These are phyloP conservation scores for Trichoderma pleuroti DNA, from an alignment of 2,329 filamentous ascomycete species.

Conservation along the genomic window DNA sequence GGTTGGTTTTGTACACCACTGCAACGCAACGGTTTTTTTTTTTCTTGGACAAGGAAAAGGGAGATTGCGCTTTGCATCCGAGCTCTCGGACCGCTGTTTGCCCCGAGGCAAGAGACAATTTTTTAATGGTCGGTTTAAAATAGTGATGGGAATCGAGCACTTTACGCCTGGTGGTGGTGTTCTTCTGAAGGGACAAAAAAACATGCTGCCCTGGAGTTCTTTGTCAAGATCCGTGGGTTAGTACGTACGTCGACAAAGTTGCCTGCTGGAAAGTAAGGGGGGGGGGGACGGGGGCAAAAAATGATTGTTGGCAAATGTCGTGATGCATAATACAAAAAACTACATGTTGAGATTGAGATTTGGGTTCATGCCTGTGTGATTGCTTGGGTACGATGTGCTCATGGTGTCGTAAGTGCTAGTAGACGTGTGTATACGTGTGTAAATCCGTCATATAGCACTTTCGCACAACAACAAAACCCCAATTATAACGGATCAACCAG, in stretches of 20 bases:
- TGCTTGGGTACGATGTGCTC: too few relatives aligned
- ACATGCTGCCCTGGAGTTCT: background rate
- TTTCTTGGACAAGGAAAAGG: constrained; percentile 10
- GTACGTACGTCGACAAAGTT: background rate
- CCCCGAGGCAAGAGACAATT: background rate
- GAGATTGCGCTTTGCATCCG: background rate
- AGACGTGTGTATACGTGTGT: too few relatives aligned
- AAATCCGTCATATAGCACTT: too few relatives aligned
- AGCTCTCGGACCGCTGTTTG: background rate
- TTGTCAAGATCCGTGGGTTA: background rate
- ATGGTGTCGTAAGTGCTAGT: too few relatives aligned
- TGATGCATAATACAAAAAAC: constrained; percentile 10
- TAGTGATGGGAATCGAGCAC: background rate
- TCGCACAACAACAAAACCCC: too few relatives aligned
- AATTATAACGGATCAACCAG: background rate
- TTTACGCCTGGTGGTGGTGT: background rate
- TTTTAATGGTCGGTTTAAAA: background rate
- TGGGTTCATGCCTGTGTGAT: background rate
- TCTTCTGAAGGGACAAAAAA: background rate
- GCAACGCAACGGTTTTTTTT: constrained; percentile 8
- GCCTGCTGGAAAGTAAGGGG: background rate
- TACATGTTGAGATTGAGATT: background rate
- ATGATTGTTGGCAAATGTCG: background rate
- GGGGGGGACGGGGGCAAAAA: background rate
- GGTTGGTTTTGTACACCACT: constrained; percentile 16